Conservation (phyloP, 129 eudicot genomes). For the Lactuca saligna region DNA sequence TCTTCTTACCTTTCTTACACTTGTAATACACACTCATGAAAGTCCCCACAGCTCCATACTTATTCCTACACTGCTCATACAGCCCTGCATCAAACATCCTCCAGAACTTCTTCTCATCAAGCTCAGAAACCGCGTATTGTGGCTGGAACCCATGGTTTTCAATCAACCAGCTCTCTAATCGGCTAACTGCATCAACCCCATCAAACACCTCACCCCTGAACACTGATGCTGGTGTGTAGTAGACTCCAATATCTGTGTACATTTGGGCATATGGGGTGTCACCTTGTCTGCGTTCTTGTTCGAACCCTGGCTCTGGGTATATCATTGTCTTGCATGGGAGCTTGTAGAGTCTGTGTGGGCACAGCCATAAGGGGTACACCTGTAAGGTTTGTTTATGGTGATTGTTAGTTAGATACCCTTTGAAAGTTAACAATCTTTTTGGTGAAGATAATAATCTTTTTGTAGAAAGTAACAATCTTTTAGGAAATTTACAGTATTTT, state of each 20-base stretch:
- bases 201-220: constrained; percentile 87
- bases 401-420: neutral
- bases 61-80: constrained; percentile 78
- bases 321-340: constrained; percentile 89
- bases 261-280: constrained; percentile 90
- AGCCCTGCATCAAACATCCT: constrained; percentile 92
- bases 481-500: too few species aligned
- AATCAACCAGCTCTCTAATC: constrained; percentile 79
- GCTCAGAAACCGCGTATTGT: constrained; percentile 91
- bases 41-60: constrained; percentile 92
- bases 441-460: too few species aligned
- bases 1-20: constrained; percentile 97
- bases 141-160: constrained; percentile 98
- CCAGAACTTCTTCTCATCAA: constrained; percentile 93
- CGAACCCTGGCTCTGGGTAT: constrained; percentile 93
- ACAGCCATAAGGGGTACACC: constrained; percentile 97
- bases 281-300: constrained; percentile 76
- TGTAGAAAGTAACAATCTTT: too few species aligned
- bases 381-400: constrained; percentile 9
- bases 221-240: constrained; percentile 89
- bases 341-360: constrained; percentile 94
- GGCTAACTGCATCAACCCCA: constrained; percentile 70
- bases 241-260: constrained; percentile 97
- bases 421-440: too few species aligned
- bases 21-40: constrained; percentile 98